Conservation (phyloP, 2,329 filamentous ascomycete species). For the Colletotrichum sp. region DNA sequence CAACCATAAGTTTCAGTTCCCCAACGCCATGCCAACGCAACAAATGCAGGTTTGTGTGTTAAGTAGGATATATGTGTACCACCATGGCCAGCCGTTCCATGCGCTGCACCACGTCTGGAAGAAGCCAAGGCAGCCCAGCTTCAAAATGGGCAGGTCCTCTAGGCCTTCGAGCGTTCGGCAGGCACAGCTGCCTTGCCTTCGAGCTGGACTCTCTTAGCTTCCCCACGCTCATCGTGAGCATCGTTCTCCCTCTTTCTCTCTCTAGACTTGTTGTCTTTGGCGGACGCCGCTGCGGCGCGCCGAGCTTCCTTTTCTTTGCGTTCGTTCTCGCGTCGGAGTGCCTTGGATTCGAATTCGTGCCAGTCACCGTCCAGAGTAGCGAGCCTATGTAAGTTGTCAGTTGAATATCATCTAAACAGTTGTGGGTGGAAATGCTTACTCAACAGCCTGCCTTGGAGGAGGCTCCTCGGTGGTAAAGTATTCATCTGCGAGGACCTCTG, state of each 20-base stretch:
- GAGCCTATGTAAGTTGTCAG: constrained; percentile 60
- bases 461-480: constrained; percentile 91
- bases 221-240: constrained; percentile 31
- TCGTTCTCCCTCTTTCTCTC: constrained; percentile 47
- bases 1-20: neutral
- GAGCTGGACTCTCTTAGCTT: constrained; percentile 32
- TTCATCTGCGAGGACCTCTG: constrained; percentile 81
- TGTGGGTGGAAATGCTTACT: constrained; percentile 61
- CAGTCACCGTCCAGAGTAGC: constrained; percentile 88
- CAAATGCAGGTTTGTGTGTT: constrained; percentile 9
- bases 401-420: neutral
- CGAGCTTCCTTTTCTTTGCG: constrained; percentile 61
- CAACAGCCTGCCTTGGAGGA: constrained; percentile 74
- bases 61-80: neutral
- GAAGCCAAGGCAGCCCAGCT: neutral
- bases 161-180: constrained; percentile 8
- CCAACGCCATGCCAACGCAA: constrained; percentile 20
- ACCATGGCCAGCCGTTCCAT: neutral
- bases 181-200: constrained; percentile 11
- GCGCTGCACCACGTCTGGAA: neutral
- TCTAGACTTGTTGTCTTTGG: constrained; percentile 38
- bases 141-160: neutral
- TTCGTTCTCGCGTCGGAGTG: constrained; percentile 87
- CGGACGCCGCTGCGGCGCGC: constrained; percentile 32
- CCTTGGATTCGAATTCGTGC: constrained; percentile 99